phyloP scores from a whole-genome alignment of 2,329 filamentous ascomycete species.

The Hyphodiscus sp. region DNA sequence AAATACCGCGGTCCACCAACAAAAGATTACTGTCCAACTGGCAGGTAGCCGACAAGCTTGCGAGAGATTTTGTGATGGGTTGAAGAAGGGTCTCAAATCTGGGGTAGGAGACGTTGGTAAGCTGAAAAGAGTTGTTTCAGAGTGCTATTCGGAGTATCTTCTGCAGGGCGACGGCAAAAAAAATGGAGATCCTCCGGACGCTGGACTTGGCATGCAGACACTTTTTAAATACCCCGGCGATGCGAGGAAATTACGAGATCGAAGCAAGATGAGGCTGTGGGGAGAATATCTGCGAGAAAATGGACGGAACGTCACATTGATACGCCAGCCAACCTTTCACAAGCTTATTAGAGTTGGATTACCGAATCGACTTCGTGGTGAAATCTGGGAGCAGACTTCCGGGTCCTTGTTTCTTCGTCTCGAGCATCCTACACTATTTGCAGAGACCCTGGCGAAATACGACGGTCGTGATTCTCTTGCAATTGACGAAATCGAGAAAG shows the following conservation, averaged over 20 bases:
- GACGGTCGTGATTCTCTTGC: conserved; percentile 84
- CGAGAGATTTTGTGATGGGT: conserved; percentile 90
- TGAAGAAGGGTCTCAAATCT: conserved; percentile 83
- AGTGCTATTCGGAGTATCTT: conserved; percentile 89
- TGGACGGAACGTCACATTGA: conserved; percentile 82
- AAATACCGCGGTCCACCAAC: conserved; percentile 46
- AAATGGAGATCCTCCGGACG: conserved; percentile 70
- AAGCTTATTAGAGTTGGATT: conserved; percentile 94
- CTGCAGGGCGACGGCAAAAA: conserved; percentile 59
- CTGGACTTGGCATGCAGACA: conserved; percentile 69
- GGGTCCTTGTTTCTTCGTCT: conserved; percentile 85
- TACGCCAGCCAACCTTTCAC: conserved; percentile 95
- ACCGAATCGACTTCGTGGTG: conserved; percentile 85
- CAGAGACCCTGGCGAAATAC: conserved; percentile 77
- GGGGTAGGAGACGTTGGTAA: conserved; percentile 84
- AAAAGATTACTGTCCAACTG: conserved; percentile 87
- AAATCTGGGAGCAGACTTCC: conserved; percentile 93
- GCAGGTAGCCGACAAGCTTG: conserved; percentile 83
- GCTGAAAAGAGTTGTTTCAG: conserved; percentile 69
- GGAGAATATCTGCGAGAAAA: conserved; percentile 95
- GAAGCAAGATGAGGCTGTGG: conserved; percentile 97
- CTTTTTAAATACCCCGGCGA: conserved; percentile 93
- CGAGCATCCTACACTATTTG: conserved; percentile 76
- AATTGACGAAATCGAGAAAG: conserved; percentile 98
- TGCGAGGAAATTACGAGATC: conserved; percentile 84